Evolutionary conservation across 495 filamentous ascomycete species (phyloP), one percentile per base, ranked within the genome.

Genomic region (Neurospora discreta): DNA sequence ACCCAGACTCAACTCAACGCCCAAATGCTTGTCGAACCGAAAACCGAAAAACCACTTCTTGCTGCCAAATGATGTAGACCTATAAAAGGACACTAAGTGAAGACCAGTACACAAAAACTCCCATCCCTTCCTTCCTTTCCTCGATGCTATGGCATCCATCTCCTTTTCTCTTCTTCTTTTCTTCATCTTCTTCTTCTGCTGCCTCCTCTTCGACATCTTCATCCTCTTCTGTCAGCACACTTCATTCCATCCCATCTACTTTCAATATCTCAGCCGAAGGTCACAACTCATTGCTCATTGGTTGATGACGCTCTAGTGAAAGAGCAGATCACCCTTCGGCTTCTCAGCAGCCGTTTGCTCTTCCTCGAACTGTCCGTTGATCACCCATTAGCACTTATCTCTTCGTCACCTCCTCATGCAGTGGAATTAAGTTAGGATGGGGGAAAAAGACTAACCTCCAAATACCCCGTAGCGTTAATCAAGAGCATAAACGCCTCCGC

Each of bases 401-500:
- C 70, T 43, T 43, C 13, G 16, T 20, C 72, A 11, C 38, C 16
- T 36, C 18, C 52, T 40, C 18, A 52, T n/a, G 1, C 3, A 39
- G 18, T 9, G 42, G 2, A 1, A 20, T 8, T 44, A 40, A 39
- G 69, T 16, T 71, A 67, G 44, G 26, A 44, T 11, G 10, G 18
- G 26, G 60, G 16, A 70, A 68, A 38, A 70, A 78, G 11, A 40
- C 85, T 76, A 77, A 87, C 88, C 78, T 89, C 88, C 74, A 89
- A 80, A 77, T 89, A 89, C 73, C 83, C 84, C n/a, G 87, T 89
- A 36, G 88, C 81, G 3, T 82, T 82, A 73, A 89, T 86, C 71
- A 89, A 74, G 71, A 89, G 74, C 79, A 88, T 85, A 71, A 86
- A 88, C 71, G 86, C 83, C 74, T 89, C 85, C 0, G 87, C 85